phyloP scores from a whole-genome alignment of 2,329 filamentous ascomycete species.

The Tolypocladium cylindrosporum region DNA sequence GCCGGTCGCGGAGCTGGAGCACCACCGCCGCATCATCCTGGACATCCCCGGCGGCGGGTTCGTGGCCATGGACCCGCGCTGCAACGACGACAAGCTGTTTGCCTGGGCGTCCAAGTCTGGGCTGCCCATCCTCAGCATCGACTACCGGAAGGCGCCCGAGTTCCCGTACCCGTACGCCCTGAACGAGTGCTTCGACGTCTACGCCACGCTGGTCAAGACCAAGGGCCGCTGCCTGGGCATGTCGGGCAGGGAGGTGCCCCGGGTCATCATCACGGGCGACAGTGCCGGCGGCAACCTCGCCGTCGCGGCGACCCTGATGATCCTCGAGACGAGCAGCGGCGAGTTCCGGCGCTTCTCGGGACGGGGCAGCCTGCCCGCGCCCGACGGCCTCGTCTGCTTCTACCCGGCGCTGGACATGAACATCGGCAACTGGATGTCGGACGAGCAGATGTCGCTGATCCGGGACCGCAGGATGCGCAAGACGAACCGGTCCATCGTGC shows the following conservation, averaged over 20 bases:
- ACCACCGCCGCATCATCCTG: conserved; percentile 69
- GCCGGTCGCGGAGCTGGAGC: conserved; percentile 63
- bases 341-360: conserved; percentile 18
- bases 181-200: conserved; percentile 40
- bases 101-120: conserved; percentile 86
- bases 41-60: conserved; percentile 93
- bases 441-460: conserved; percentile 93
- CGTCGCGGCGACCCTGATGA: conserved; percentile 74
- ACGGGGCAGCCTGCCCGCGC: conserved; percentile 53
- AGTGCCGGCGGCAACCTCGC: conserved; percentile 40
- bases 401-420: conserved; percentile 95
- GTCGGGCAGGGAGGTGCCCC: conserved; percentile 25
- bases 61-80: conserved; percentile 92
- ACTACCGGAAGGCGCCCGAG: conserved; percentile 57
- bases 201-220: conserved; percentile 25
- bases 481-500: conserved; percentile 68
- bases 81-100: conserved; percentile 87
- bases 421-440: conserved; percentile 98
- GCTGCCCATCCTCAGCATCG: conserved; percentile 79
- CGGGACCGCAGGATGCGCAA: conserved; percentile 69
- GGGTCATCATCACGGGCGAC: conserved; percentile 35
- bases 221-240: conserved; percentile 33
- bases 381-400: conserved; percentile 72
- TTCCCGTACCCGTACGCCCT: conserved; percentile 37
- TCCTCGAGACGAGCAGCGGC: conserved; percentile 61